Percentiles rank a stretch among this genome's conserved stretches.
Conservation (phyloP, 345 rosid species). For the Clarkia xantiana region DNA sequence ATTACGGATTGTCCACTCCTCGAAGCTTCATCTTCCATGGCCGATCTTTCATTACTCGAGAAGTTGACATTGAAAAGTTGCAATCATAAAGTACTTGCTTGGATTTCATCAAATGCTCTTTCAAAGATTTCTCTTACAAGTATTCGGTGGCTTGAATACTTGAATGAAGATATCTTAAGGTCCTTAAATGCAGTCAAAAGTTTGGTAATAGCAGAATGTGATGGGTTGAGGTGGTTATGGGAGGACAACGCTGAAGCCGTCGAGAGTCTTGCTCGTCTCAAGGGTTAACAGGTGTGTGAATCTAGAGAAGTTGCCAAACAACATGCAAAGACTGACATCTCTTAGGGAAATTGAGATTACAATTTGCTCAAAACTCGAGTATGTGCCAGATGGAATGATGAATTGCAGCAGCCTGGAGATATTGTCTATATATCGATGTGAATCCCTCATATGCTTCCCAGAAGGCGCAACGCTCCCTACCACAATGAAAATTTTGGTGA, state of each 20-base stretch:
- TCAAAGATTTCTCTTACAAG: rapidly evolving
- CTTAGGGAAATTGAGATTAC: rapidly evolving
- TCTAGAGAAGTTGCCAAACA: conserved; percentile 1
- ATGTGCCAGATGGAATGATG: not conserved
- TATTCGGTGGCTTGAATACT: not conserved
- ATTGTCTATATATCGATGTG: not conserved
- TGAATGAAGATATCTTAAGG: not conserved
- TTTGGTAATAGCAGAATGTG: rapidly evolving
- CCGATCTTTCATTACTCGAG: not conserved
- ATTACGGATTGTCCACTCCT: not conserved
- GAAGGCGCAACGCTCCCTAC: not conserved
- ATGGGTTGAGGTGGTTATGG: rapidly evolving
- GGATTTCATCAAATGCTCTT: not conserved
- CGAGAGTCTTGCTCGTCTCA: not conserved
- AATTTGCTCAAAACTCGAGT: rapidly evolving
- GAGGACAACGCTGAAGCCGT: too few relatives aligned
- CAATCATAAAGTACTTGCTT: not conserved
- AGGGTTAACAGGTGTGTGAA: rapidly evolving
- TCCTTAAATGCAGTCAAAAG: not conserved
- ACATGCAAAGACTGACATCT: too few relatives aligned
- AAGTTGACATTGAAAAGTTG: not conserved
- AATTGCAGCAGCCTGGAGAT: not conserved
- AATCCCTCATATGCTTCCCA: not conserved
- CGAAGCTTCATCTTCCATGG: not conserved
- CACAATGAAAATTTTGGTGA: not conserved